Evolutionary conservation across 768 basidiomycete species (phyloP).

Genomic region (Hygrophoropsis aurantiaca): DNA sequence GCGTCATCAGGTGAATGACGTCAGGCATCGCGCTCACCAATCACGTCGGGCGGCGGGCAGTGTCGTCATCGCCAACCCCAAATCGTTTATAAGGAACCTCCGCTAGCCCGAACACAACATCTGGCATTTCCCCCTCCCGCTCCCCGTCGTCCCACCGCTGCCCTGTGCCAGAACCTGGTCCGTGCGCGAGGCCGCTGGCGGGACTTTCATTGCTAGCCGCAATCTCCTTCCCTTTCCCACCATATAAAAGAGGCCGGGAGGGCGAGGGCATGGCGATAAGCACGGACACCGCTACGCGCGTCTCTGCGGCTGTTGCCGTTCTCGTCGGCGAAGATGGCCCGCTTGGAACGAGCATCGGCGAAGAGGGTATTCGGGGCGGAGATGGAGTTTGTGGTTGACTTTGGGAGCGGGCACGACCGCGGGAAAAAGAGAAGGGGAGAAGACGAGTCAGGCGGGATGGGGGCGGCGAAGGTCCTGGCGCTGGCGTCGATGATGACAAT

Average conservation of each 20-base stretch:
- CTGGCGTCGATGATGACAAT: not conserved
- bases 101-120: conserved; percentile 49
- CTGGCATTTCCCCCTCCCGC: conserved; percentile 41
- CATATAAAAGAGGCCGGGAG: conserved; percentile 10
- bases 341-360: conserved; percentile 6
- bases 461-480: conserved; percentile 1
- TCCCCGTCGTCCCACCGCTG: conserved; percentile 15
- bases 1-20: no score
- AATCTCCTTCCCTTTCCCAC: conserved; percentile 16
- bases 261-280: conserved; percentile 58
- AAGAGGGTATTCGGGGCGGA: conserved; percentile 1
- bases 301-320: conserved; percentile 15
- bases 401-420: not conserved
- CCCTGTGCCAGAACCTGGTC: not conserved
- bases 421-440: not conserved
- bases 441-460: not conserved
- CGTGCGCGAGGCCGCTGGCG: not conserved
- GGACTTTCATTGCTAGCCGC: not conserved
- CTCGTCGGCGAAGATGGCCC: conserved; percentile 3
- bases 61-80: no score
- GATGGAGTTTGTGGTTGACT: not conserved
- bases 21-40: no score
- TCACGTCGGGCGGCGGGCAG: no score
- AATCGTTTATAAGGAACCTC: conserved; percentile 35
- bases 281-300: conserved; percentile 53